A percentile compares a stretch with the other conserved stretches of the same genome.
phyloP scores from a whole-genome alignment of 305 asterid species.

The Plantago lanceolata region DNA sequence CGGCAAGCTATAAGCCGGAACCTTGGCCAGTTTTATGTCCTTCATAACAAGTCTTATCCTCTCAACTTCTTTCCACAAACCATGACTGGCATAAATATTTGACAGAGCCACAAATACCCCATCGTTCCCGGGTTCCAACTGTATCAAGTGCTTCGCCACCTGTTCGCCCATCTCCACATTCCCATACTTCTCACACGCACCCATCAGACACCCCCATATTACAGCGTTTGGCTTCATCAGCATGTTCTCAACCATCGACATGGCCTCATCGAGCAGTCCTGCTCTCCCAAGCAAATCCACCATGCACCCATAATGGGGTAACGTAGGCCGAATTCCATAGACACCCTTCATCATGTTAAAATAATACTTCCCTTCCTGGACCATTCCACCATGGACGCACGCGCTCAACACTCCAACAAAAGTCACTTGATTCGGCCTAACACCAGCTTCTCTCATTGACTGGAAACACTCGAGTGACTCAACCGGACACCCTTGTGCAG shows the following conservation, averaged over 20 bases:
- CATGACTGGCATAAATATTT: constrained; percentile 67
- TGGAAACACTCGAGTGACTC: constrained; percentile 55
- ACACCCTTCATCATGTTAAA: constrained; percentile 55
- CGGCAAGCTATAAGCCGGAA: constrained; percentile 7
- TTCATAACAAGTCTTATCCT: constrained; percentile 45
- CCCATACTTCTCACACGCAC: constrained; percentile 80
- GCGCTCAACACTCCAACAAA: constrained; percentile 76
- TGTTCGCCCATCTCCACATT: constrained; percentile 68
- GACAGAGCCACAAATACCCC: constrained; percentile 84
- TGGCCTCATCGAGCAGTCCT: constrained; percentile 72
- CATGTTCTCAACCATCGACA: constrained; percentile 38
- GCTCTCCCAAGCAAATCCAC: constrained; percentile 77
- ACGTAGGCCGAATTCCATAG: constrained; percentile 46
- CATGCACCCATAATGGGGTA: constrained; percentile 87
- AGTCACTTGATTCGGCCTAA: constrained; percentile 67
- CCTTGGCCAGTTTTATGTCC: not conserved
- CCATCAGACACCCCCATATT: constrained; percentile 84
- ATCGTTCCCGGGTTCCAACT: constrained; percentile 71
- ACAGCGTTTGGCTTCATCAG: constrained; percentile 76
- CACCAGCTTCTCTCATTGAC: constrained; percentile 45
- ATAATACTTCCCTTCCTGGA: constrained; percentile 59
- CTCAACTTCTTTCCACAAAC: constrained; percentile 70
- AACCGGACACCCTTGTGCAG: constrained; percentile 57
- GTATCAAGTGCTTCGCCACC: constrained; percentile 66
- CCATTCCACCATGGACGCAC: constrained; percentile 85